Evolutionary conservation across 257 asterid genomes (phyloP), one percentile per base, ranked within the genome.

Genomic region (Marsdenia floribunda): DNA sequence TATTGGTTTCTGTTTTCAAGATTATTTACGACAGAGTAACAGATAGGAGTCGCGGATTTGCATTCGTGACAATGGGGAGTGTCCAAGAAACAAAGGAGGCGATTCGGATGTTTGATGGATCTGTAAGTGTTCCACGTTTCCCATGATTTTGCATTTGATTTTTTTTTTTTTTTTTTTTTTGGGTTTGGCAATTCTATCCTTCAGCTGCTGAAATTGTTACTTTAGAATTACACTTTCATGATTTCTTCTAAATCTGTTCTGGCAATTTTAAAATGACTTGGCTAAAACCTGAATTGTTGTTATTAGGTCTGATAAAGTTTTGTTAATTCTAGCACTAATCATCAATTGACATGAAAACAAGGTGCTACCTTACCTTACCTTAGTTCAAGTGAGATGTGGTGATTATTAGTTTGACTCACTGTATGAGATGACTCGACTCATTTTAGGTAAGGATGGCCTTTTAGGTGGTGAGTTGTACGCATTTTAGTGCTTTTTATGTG

Each of bases 41-140:
- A 4, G 97, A 85, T 70, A 90, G 98, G 83, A 94, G 99, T 66
- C 88, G 99, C 24, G 98, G 99, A 61, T 95, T 95, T 64, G 91
- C 92, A 24, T 94, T 94, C 83, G 93, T 92, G 67, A 92, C 97
- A 11, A 90, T 94, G 99, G 88, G 88, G 74, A 89, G 81, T 53
- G 86, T 81, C 66, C 96, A 88, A 73, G 97, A 94, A 85, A 97
- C 97, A 61, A 86, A 85, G 70, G 96, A 88, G 77, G 98, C 97
- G 9, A 90, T 92, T 74, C 87, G 96, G 22, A 49, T 92, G 85
- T 92, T 92, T 74, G 91, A 90, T 79, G 92, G 93, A 84, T 85
- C 97, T 83, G 98, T 93, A 88, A 93, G 96, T 89, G 47, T 70
- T 22, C 67, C 70, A 29, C 71, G n/a, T 35, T 77, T 57, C 59